Base-by-base conservation (phyloP, 768 basidiomycete genomes). In the Clitopilus hobsonii region DNA sequence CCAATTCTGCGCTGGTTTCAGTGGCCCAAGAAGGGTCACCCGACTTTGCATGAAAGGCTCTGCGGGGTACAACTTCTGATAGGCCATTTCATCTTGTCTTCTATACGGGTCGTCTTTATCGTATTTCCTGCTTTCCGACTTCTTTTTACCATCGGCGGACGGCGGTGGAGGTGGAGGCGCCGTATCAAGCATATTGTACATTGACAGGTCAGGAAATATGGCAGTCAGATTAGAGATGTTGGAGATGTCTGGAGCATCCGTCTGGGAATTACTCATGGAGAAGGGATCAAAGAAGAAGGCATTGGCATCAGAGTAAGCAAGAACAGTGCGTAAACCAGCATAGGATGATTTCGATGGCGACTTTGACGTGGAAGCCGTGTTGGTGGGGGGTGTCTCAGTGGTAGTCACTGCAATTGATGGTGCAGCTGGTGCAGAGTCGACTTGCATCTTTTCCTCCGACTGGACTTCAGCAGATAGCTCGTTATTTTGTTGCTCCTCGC, bases 121-220 rank as follows among this genome's bases (percentile, higher is more conserved):
- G 52, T 73, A 76, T 58, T 77, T 78, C 60, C 84, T 11, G n/a
- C 32, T 86, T 55, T 82, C 87, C 32, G 79, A 78, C 52, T 80
- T 81, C 67, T 75, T 86, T 68, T 70, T 77, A 11, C 62, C 64
- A 65, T 80, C 72, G 49, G 72, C 54, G 2, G 60, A 49, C 27
- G 61, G 60, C n/a, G 67, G 60, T 23, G 69, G 59, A 51, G 62
- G 30, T 49, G 66, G 57, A 18, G 70, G 65, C 61, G 75, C 59
- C 57, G 79, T 61, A 53, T 87, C 85, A 27, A 83, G 70, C 52
- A 90, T 71, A 10, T 72, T 73, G 36, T 83, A 74, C 10, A 84
- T 79, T 28, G 81, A 81, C 10, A 96, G 78, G 54, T 97, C 96
- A 0, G 94, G 93, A 67, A 97, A 97, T 38, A 98, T 81, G 27